A percentile compares a stretch with the other conserved stretches of the same genome.
Conservation (phyloP, 2,329 filamentous ascomycete species). For the Epichloe hybrida region DNA sequence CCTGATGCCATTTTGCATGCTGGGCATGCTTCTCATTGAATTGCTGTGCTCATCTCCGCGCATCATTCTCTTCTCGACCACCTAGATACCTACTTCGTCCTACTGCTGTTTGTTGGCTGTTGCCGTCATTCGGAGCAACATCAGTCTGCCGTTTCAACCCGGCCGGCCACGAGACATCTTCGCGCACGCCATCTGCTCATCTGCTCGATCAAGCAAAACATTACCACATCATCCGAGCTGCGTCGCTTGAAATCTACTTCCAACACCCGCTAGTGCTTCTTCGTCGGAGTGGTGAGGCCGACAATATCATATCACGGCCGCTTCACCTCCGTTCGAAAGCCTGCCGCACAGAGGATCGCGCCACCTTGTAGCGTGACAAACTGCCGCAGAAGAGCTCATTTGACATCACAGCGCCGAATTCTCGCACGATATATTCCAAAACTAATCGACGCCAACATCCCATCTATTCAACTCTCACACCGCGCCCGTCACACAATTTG, state of each 20-base stretch:
- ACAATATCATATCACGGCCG: background rate
- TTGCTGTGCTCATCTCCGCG: background rate
- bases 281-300: background rate
- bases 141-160: background rate
- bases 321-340: background rate
- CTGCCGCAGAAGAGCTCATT: background rate
- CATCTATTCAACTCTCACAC: background rate
- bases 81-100: background rate
- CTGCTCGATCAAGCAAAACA: background rate
- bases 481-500: background rate
- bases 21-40: background rate
- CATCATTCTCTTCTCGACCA: background rate
- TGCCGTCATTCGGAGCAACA: constrained; percentile 1
- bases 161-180: background rate
- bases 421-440: background rate
- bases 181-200: background rate
- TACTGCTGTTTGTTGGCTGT: background rate
- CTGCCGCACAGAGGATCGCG: background rate
- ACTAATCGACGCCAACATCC: background rate
- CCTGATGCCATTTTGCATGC: background rate
- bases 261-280: background rate
- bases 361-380: background rate
- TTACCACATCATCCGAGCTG: background rate
- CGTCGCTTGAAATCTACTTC: background rate
- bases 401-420: background rate